Conservation (phyloP, 2,329 filamentous ascomycete genomes). For the Conoideocrella luteorostrata region DNA sequence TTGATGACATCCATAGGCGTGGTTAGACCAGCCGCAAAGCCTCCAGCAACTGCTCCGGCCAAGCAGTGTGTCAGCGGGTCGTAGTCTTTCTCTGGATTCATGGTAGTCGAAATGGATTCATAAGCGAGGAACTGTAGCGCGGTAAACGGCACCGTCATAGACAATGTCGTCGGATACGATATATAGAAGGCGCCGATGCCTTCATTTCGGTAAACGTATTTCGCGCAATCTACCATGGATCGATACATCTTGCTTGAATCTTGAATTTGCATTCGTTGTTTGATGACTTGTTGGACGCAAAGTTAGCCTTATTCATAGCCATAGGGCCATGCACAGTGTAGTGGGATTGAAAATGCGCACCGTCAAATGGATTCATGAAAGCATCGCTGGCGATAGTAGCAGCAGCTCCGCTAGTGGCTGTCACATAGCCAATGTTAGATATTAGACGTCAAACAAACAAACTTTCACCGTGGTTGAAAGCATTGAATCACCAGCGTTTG, state of each 20-base stretch:
- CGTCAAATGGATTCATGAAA: conserved; percentile 98
- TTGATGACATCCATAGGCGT: conserved; percentile 98
- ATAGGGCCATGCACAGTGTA: neutral
- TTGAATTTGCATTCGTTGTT: conserved; percentile 98
- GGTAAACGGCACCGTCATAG: conserved; percentile 98
- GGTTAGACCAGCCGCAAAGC: conserved; percentile 86
- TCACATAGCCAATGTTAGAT: neutral
- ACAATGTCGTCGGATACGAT: conserved; percentile 94
- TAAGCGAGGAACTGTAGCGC: conserved; percentile 96
- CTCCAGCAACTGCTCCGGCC: conserved; percentile 86
- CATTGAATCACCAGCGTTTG: neutral
- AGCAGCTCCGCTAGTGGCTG: conserved; percentile 86
- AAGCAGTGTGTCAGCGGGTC: conserved; percentile 91
- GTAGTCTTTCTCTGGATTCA: conserved; percentile 82
- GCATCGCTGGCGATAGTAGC: conserved; percentile 97
- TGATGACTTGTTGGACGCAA: conserved; percentile 64
- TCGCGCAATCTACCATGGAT: conserved; percentile 80
- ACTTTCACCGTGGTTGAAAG: too few species aligned
- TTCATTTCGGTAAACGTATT: conserved; percentile 79
- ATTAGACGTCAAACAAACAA: neutral
- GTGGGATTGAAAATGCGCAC: conserved; percentile 42
- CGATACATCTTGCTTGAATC: conserved; percentile 83
- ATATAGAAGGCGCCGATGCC: conserved; percentile 92
- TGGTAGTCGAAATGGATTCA: conserved; percentile 87
- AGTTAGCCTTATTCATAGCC: neutral